Evolutionary conservation across 2,329 filamentous ascomycete species (phyloP), one percentile per base, ranked within the genome.

Genomic region (Blastomyces emzantsi): DNA sequence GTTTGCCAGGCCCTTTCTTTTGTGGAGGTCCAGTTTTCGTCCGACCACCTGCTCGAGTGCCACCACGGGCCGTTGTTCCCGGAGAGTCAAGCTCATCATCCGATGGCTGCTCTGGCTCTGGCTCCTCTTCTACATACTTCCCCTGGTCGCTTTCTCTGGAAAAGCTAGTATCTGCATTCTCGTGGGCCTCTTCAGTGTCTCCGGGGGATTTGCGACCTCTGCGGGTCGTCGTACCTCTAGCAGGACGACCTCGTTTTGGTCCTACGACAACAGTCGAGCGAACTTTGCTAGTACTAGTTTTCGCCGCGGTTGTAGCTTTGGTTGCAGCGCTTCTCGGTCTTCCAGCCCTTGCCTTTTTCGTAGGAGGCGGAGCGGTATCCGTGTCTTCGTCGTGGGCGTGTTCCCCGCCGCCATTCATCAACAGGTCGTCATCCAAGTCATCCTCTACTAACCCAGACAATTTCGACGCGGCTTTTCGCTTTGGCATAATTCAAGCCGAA

Each of bases 391-490:
- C 63, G 43, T 69, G 68, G 33, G 71, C 72, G 63, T 71, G 70
- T 61, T 73, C 72, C 47, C 69, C 69, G 17, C 6, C 57, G 15
- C 41, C 57, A 13, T 60, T 49, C 63, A 70, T 69, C n/a, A 73
- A 69, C 64, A 72, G 70, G 8, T 74, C 67, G 62, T 78, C 76
- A 45, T 80, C 77, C 66, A 74, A 74, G 49, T 83, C 80, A 17
- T 79, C 81, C 58, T 79, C 79, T 11, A 81, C 69, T 28, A 82
- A 68, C 11, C 75, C 76, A 43, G 80, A 80, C 19, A 82, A 66
- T 62, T 77, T 78, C 43, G 77, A 70, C 17, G 73, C 66, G 8
- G 73, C 74, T 65, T 79, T 79, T 56, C 75, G 68, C 66, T 78
- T 78, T 11, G 76, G 74, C 75, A 78, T 78, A 33, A 51, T 54